These are phyloP conservation scores for Paecilomyces niveus DNA, from an alignment of 2,329 filamentous ascomycete species.

Conservation along the genomic window DNA sequence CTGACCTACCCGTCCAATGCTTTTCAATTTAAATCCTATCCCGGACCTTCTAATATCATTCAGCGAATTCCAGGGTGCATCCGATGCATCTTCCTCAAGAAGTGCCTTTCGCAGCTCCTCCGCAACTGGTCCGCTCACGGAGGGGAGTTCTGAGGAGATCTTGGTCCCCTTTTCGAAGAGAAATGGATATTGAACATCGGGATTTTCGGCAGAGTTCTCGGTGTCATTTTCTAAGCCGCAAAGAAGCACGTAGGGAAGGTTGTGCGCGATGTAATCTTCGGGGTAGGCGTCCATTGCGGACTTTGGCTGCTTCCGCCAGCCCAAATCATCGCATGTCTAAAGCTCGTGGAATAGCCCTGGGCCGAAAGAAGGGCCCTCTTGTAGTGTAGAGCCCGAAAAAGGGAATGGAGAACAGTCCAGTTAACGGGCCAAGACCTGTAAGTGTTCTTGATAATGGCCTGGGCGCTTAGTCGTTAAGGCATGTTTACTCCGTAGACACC, in stretches of 20 bases:
- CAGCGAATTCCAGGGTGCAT: slow-evolving; percentile 60
- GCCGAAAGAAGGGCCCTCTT: neutral
- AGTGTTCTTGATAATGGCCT: neutral
- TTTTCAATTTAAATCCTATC: slow-evolving; percentile 60
- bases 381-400: neutral
- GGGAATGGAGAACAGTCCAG: neutral
- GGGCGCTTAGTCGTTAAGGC: neutral
- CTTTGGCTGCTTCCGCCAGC: slow-evolving; percentile 12
- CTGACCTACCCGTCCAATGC: slow-evolving; percentile 71
- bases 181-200: slow-evolving; percentile 41
- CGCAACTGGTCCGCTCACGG: slow-evolving; percentile 59
- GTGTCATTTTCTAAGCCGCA: slow-evolving; percentile 58
- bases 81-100: slow-evolving; percentile 55
- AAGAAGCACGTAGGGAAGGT: slow-evolving; percentile 75
- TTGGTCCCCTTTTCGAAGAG: slow-evolving; percentile 52
- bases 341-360: neutral
- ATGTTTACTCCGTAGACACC: neutral
- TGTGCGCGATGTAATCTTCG: slow-evolving; percentile 71
- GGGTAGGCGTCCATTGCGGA: slow-evolving; percentile 43
- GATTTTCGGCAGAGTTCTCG: slow-evolving; percentile 22
- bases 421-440: neutral
- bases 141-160: slow-evolving; percentile 64
- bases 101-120: slow-evolving; percentile 61
- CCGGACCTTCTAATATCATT: slow-evolving; percentile 44
- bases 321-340: slow-evolving; percentile 28